Base-by-base conservation (phyloP, 2,329 filamentous ascomycete species). In the Fusarium dimerum region DNA sequence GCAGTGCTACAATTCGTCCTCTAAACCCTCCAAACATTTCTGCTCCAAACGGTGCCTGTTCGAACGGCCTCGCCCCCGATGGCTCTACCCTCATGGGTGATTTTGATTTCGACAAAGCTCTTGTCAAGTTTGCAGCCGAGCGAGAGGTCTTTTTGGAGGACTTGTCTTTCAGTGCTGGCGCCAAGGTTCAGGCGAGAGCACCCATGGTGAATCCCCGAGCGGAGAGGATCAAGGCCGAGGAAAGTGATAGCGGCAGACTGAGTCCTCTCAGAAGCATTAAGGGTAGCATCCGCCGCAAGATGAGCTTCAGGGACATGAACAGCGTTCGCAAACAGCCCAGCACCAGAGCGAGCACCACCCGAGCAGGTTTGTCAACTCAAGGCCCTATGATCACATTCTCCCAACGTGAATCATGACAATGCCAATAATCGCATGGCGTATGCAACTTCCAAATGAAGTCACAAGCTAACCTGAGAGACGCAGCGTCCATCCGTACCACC, bases 51-150 rank as follows among this genome's bases (percentile, higher is more conserved):
- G 61, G 60, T 45, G 20, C 50, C 40, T 54, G 47, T 45, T 48
- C 60, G 55, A 50, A 50, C 36, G 60, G 63, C 29, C 49, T 50
- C 40, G 58, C 66, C 38, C 68, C 68, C 40, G 69, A 70, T 18
- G 71, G 72, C 39, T 62, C 68, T 41, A 59, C 62, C 38, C 62
- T 76, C 34, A 72, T 81, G 56, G 75, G 73, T 52, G 91, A 96
- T 67, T 91, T 90, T 66, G 94, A 97, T 71, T 99, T 99, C 66
- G 94, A 97, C 69, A 87, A 89, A 67, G 93, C 94, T 26, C 79
- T 99, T 61, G 77, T 92, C 66, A 97, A 97, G 74, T 99, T 99
- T 71, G 92, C 94, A 43, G 88, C 87, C n/a, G 93, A 97, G 76
- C 82, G 94, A 59, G 94, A 99, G 65, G 88, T 87, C 54, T 99